A percentile compares a stretch with the other conserved stretches of the same genome.
These are phyloP conservation scores for Cinnamomum micranthum DNA, from an alignment of 164 flowering plant species.

Conservation along the genomic window DNA sequence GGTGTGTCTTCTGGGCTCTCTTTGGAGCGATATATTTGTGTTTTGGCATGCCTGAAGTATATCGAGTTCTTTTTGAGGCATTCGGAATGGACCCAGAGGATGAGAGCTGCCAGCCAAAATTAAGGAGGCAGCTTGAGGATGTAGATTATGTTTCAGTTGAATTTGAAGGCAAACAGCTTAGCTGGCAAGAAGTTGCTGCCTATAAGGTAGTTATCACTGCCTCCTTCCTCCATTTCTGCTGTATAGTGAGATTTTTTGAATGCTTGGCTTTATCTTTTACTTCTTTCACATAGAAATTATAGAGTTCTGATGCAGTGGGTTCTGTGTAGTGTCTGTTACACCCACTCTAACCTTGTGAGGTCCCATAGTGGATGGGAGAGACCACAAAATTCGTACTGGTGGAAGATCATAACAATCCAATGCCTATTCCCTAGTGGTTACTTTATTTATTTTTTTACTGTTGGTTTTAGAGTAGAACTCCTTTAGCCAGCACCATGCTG, in stretches of 20 bases:
- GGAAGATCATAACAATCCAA: background rate
- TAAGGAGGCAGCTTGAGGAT: conserved; percentile 94
- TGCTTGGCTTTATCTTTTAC: background rate
- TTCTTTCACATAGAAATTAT: no score
- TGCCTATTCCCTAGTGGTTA: background rate
- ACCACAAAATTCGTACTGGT: background rate
- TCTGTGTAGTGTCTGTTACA: no score
- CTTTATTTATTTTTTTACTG: background rate
- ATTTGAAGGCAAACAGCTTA: conserved; percentile 74
- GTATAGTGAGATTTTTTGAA: background rate
- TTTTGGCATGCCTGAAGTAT: conserved; percentile 97
- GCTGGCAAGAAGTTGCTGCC: conserved; percentile 88
- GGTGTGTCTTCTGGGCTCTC: conserved; percentile 96
- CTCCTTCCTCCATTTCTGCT: background rate
- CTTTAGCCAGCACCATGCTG: no score
- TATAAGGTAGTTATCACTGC: conserved; percentile 53
- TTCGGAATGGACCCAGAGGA: conserved; percentile 98
- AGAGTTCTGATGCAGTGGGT: background rate
- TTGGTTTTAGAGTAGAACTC: background rate
- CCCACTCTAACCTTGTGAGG: background rate
- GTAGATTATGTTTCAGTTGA: conserved; percentile 97
- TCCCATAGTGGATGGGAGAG: background rate
- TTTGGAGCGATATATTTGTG: conserved; percentile 97
- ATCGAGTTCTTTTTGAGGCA: conserved; percentile 96
- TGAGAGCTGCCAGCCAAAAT: conserved; percentile 88